phyloP scores from a whole-genome alignment of 148 eudicot genomes.

The Nepenthes gracilis region DNA sequence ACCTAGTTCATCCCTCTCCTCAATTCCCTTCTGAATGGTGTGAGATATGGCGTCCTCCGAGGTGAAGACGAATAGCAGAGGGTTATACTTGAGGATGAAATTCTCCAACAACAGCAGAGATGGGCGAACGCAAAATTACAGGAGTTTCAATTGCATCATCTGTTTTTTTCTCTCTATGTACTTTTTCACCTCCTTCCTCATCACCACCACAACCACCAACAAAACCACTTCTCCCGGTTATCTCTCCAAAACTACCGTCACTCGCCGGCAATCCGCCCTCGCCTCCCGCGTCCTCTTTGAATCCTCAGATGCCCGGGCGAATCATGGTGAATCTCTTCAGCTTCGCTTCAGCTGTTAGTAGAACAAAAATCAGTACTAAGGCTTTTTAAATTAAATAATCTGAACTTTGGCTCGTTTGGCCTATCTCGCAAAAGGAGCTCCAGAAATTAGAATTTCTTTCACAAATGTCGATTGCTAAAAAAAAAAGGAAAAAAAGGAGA shows the following conservation, averaged over 20 bases:
- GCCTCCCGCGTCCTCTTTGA: constrained; percentile 39
- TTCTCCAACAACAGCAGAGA: constrained; percentile 2
- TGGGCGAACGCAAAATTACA: constrained; percentile 5
- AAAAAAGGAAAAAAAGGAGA: too few relatives aligned
- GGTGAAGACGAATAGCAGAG: constrained; percentile 13
- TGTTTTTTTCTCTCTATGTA: constrained; percentile 35
- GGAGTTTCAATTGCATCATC: constrained; percentile 34
- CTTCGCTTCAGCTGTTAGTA: not conserved
- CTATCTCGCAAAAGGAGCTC: not conserved
- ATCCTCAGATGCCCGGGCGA: constrained; percentile 9
- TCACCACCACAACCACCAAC: constrained; percentile 10
- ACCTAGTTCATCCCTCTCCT: too few relatives aligned
- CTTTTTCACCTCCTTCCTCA: constrained; percentile 28
- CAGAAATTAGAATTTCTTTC: not conserved
- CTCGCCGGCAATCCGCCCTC: constrained; percentile 1
- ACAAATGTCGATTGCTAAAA: not conserved
- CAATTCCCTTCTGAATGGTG: too few relatives aligned
- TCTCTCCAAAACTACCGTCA: constrained; percentile 5
- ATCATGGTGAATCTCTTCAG: constrained; percentile 10
- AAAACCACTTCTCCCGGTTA: not conserved
- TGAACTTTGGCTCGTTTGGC: not conserved
- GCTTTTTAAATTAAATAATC: too few relatives aligned
- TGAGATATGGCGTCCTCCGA: too few relatives aligned
- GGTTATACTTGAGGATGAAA: constrained; percentile 43
- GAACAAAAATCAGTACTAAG: not conserved